Conservation (phyloP, 2,329 filamentous ascomycete genomes). For the Tolypocladium capitatum region DNA sequence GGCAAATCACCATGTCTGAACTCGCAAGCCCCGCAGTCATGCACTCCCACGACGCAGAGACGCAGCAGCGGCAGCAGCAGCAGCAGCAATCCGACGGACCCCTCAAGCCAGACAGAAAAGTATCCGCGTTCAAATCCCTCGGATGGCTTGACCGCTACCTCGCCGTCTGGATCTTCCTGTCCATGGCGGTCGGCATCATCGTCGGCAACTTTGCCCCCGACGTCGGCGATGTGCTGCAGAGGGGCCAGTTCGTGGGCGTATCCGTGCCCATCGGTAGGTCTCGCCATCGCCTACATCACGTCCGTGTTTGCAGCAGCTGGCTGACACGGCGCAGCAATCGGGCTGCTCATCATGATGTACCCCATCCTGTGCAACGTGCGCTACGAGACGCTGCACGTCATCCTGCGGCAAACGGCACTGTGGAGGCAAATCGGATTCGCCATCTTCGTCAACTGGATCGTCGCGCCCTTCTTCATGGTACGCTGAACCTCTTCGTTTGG, state of each 20-base stretch:
- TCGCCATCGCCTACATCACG: not conserved
- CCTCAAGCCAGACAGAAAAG: not conserved
- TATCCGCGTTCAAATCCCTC: constrained; percentile 38
- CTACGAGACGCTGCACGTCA: constrained; percentile 58
- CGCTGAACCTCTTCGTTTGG: not conserved
- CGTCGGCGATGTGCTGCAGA: constrained; percentile 49
- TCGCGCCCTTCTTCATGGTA: constrained; percentile 74
- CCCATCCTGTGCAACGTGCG: constrained; percentile 80
- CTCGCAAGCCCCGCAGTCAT: not conserved
- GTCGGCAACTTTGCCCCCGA: constrained; percentile 61
- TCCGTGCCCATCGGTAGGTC: constrained; percentile 49
- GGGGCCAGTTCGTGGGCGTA: constrained; percentile 58
- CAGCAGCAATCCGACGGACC: not conserved
- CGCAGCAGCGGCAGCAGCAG: no score
- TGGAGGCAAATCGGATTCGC: constrained; percentile 75
- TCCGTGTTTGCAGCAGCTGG: no score
- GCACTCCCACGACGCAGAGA: not conserved
- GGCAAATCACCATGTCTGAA: not conserved
- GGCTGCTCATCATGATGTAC: constrained; percentile 86
- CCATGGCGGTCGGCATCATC: constrained; percentile 63
- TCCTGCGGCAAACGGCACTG: constrained; percentile 46
- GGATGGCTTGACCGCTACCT: constrained; percentile 50
- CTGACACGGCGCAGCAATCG: constrained; percentile 43
- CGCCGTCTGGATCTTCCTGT: constrained; percentile 62
- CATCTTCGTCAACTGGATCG: constrained; percentile 66